Base-by-base conservation (phyloP, 345 rosid genomes). In the Streptanthus diversifolius region DNA sequence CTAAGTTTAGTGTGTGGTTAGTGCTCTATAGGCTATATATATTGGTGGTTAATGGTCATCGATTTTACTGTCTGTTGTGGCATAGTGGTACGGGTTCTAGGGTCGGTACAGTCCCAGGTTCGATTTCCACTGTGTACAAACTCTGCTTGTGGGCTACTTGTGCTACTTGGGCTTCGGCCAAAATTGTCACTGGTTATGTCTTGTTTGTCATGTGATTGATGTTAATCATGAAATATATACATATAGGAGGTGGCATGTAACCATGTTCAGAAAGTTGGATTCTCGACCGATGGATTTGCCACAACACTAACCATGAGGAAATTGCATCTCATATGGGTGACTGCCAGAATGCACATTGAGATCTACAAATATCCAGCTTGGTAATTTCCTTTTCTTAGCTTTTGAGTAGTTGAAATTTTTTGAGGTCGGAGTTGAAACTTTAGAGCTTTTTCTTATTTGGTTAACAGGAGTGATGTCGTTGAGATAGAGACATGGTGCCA, bases 241-340 rank as follows among this genome's bases (percentile, higher is more conserved):
- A 5, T 5, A 29, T 29, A 29, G 32, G 32, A 29, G 32, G 32
- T 29, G 32, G 32, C 32, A 29, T 80, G 96, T 82, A 95, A 95
- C 70, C 97, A 95, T 80, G 95, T 82, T 64, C 97, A 95, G 77
- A 81, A 83, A 70, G 83, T 90, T 79, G 99, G 99, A 53, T 95
- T 85, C 78, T 95, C 97, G 2, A 91, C 96, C 0, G 97, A 89
- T 80, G 97, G 99, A 21, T 90, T 95, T 71, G 96, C 89, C 3
- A 95, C 97, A 1, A 95, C 93, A 44, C 75, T 48, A 36, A 89
- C 88, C 5, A 95, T 95, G 99, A 80, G 93, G 71, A 87, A 95
- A 76, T n/a, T 95, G 84, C 90, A 89, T 81, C 99, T 95, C 67
- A 91, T 95, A 47, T 95, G 99, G 99, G 99, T 95, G n/a, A 91